Conservation (phyloP, 139 green algal species). For the Auxenochlorella pyrenoidosa region DNA sequence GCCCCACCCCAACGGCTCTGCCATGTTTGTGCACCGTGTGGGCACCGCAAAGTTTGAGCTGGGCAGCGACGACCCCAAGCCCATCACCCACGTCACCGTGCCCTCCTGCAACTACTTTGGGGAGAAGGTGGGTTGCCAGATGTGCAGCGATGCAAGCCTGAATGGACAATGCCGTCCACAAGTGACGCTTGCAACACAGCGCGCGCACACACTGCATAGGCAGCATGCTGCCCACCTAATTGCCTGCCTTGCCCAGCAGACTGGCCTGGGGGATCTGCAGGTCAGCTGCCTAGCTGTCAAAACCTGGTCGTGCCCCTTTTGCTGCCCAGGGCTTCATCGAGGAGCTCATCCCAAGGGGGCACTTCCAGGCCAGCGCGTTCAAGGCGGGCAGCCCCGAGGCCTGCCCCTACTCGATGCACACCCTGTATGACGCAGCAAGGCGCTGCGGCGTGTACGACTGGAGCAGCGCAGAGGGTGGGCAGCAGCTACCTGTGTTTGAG, state of each 20-base stretch:
- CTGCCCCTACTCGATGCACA: background rate
- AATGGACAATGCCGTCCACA: no score
- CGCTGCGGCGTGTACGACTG: background rate
- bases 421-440: background rate
- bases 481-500: constrained; percentile 6
- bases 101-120: constrained; percentile 1
- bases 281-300: background rate
- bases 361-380: background rate
- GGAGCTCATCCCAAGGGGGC: background rate
- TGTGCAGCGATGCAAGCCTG: background rate
- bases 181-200: no score
- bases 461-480: background rate
- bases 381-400: background rate
- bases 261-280: no score
- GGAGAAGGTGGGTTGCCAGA: background rate
- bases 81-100: constrained; percentile 7
- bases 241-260: no score
- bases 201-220: no score
- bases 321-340: background rate
- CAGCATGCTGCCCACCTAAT: no score
- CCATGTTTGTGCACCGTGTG: constrained; percentile 34
- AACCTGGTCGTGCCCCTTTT: background rate
- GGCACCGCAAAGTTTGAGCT: constrained; percentile 14
- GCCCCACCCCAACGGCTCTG: constrained; percentile 34
- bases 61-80: background rate